phyloP scores from a whole-genome alignment of 2,329 filamentous ascomycete genomes.

The Diplocarpon rosae region DNA sequence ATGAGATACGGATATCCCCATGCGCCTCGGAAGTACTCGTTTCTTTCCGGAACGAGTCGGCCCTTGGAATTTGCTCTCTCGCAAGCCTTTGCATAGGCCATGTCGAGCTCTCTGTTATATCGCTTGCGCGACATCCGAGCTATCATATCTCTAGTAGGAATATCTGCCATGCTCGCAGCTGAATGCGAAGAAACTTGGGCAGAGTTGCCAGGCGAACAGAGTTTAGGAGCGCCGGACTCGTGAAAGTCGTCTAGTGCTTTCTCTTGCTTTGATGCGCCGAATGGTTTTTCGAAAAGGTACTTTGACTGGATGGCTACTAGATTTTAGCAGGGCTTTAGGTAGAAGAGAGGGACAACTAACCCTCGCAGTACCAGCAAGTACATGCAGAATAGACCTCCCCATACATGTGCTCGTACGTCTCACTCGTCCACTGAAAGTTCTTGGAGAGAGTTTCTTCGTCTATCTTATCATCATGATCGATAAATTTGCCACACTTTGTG shows the following conservation, averaged over 20 bases:
- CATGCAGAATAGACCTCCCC: slow-evolving; percentile 63
- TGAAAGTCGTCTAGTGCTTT: slow-evolving; percentile 38
- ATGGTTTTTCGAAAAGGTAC: slow-evolving; percentile 33
- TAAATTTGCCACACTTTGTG: slow-evolving; percentile 40
- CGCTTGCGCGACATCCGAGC: slow-evolving; percentile 21
- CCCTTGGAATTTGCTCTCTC: slow-evolving; percentile 40
- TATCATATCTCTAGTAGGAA: slow-evolving; percentile 18
- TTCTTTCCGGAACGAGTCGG: slow-evolving; percentile 34
- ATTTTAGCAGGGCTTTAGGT: not conserved
- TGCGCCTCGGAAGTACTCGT: slow-evolving; percentile 34
- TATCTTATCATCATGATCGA: slow-evolving; percentile 80
- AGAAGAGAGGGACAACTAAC: slow-evolving; percentile 15
- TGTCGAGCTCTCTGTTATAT: slow-evolving; percentile 35
- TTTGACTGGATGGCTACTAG: slow-evolving; percentile 41
- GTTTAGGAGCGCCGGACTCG: slow-evolving; percentile 35
- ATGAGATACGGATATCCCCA: slow-evolving; percentile 42
- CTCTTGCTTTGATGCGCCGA: slow-evolving; percentile 36
- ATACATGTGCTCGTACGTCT: slow-evolving; percentile 54
- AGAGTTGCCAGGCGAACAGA: slow-evolving; percentile 44
- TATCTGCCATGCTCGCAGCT: slow-evolving; percentile 36
- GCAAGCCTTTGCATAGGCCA: slow-evolving; percentile 44
- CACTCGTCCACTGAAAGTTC: slow-evolving; percentile 63
- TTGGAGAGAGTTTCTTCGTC: slow-evolving; percentile 52
- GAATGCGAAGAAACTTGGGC: slow-evolving; percentile 68
- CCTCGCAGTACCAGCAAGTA: slow-evolving; percentile 78